Evolutionary conservation across 768 basidiomycete genomes (phyloP).

Genomic region (Myochromella boudieri): DNA sequence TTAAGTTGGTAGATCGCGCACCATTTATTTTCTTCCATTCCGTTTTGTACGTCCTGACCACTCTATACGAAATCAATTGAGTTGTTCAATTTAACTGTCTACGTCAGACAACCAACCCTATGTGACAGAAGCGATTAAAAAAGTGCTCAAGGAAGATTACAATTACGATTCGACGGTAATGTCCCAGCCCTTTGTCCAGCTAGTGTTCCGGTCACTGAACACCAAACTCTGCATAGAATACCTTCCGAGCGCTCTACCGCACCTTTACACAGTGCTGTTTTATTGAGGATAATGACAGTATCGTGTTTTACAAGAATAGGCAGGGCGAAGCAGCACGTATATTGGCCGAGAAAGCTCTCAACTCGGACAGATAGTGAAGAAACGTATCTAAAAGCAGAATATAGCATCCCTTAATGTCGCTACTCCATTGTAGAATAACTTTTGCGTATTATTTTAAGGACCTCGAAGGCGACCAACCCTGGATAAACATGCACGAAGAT

Average conservation of each 20-base stretch:
- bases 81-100: neutral
- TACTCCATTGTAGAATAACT: too few species aligned
- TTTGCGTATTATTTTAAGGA: too few species aligned
- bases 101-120: slow-evolving; percentile 54
- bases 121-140: slow-evolving; percentile 54
- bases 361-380: too few species aligned
- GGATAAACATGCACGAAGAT: too few species aligned
- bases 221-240: slow-evolving; percentile 33
- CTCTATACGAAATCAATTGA: neutral
- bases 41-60: slow-evolving; percentile 39
- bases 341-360: slow-evolving; percentile 23
- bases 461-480: too few species aligned
- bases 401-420: too few species aligned
- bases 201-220: slow-evolving; percentile 1
- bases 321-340: slow-evolving; percentile 41
- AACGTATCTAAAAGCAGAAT: too few species aligned
- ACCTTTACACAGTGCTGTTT: slow-evolving; percentile 62
- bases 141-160: slow-evolving; percentile 54
- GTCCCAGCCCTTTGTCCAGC: neutral
- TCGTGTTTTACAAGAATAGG: slow-evolving; percentile 62
- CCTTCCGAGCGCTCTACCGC: slow-evolving; percentile 59
- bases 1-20: slow-evolving; percentile 46
- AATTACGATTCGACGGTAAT: slow-evolving; percentile 61
- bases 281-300: slow-evolving; percentile 62
- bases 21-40: slow-evolving; percentile 60